A percentile compares a stretch with the other conserved stretches of the same genome.
Evolutionary conservation across 176 grass and related monocot species (phyloP).

Genomic region (Eleusine indica): DNA sequence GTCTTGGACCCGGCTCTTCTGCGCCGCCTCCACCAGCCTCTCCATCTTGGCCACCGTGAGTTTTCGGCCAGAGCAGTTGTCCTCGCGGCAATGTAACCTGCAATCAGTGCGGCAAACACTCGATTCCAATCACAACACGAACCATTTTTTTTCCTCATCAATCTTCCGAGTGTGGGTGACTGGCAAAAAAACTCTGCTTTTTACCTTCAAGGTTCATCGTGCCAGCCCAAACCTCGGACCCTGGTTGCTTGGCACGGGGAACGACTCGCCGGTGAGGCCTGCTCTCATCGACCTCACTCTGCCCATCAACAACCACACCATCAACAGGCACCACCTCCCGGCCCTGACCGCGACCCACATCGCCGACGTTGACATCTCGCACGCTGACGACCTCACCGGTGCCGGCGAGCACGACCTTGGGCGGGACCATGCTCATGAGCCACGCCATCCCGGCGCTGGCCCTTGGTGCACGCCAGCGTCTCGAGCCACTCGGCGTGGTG

Average conservation of each 20-base stretch:
- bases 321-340: slow-evolving; percentile 67
- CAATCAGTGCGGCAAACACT: background rate
- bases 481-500: too few relatives aligned
- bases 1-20: slow-evolving; percentile 65
- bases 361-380: slow-evolving; percentile 35
- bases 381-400: slow-evolving; percentile 47
- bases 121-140: too few relatives aligned
- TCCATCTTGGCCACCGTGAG: slow-evolving; percentile 84
- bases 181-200: background rate
- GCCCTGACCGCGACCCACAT: slow-evolving; percentile 59
- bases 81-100: slow-evolving; percentile 69
- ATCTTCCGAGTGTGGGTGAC: too few relatives aligned
- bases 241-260: slow-evolving; percentile 57
- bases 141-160: background rate
- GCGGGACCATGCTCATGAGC: slow-evolving; percentile 62
- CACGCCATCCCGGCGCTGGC: too few relatives aligned
- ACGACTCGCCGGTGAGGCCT: slow-evolving; percentile 89
- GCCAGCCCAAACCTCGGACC: slow-evolving; percentile 69
- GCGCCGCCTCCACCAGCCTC: slow-evolving; percentile 73
- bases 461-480: too few relatives aligned
- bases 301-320: slow-evolving; percentile 64
- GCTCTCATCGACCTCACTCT: slow-evolving; percentile 67
- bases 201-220: slow-evolving; percentile 78
- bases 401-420: slow-evolving; percentile 50
- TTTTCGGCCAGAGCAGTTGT: slow-evolving; percentile 59